phyloP scores from a whole-genome alignment of 108 stramenopile species.

The Mayamaea pseudoterrestris region DNA sequence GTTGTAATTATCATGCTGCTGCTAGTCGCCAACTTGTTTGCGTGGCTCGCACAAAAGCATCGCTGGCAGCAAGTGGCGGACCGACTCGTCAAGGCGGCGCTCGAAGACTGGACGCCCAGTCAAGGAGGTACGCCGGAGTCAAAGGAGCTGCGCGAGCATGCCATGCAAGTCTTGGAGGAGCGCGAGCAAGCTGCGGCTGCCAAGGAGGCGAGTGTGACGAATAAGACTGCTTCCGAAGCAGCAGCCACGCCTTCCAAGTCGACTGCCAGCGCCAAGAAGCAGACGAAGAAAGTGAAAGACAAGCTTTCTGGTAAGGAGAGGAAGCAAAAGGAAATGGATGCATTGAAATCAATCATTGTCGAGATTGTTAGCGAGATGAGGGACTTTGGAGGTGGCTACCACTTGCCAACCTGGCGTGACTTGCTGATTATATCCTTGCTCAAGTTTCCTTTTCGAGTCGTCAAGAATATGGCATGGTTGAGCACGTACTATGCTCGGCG shows the following conservation, averaged over 20 bases:
- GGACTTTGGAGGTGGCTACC: conserved; percentile 84
- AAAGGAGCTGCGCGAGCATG: conserved; percentile 55
- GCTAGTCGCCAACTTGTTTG: conserved; percentile 28
- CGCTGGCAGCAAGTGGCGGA: conserved; percentile 66
- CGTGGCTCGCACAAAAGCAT: conserved; percentile 59
- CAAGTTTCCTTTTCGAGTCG: conserved; percentile 41
- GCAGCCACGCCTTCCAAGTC: conserved; percentile 4
- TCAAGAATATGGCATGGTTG: conserved; percentile 38
- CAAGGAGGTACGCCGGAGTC: conserved; percentile 70
- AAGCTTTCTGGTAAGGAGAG: conserved; percentile 54
- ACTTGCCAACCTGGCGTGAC: conserved; percentile 72
- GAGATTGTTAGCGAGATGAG: conserved; percentile 58
- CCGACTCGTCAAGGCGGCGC: conserved; percentile 60
- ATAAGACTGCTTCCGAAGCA: conserved; percentile 1
- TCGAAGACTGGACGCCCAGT: conserved; percentile 58
- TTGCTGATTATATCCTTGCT: conserved; percentile 51
- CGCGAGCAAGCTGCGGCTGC: conserved; percentile 7
- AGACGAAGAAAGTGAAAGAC: conserved; percentile 25
- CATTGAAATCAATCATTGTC: conserved; percentile 52
- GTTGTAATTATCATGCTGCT: conserved; percentile 53
- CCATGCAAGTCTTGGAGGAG: conserved; percentile 41
- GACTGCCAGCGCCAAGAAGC: no score
- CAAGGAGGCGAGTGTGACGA: conserved; percentile 4
- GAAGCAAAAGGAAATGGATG: conserved; percentile 44
- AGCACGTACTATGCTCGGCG: conserved; percentile 41